A percentile compares a stretch with the other conserved stretches of the same genome.
phyloP scores from a whole-genome alignment of 768 basidiomycete genomes.

The Collybia mongolica region DNA sequence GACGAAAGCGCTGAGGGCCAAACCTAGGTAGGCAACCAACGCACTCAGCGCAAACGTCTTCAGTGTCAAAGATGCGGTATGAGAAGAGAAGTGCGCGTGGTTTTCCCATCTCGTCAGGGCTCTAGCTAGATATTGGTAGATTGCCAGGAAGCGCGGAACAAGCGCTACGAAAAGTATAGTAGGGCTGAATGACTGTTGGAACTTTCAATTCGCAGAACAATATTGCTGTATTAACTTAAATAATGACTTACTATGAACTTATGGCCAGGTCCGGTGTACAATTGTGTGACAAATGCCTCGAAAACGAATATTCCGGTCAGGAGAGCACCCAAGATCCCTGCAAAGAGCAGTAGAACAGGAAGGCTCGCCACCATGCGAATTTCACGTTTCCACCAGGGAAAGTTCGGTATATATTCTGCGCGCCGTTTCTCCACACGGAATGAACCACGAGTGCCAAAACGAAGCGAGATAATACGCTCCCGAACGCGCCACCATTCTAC shows the following conservation, averaged over 20 bases:
- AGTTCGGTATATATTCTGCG: constrained; percentile 51
- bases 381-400: constrained; percentile 76
- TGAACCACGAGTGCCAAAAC: constrained; percentile 79
- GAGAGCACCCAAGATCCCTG: constrained; percentile 62
- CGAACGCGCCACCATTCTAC: constrained; percentile 92
- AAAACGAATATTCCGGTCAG: constrained; percentile 83
- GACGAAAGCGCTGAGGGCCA: constrained; percentile 92
- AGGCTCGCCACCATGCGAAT: constrained; percentile 63
- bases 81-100: constrained; percentile 75
- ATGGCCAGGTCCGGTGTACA: constrained; percentile 88
- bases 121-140: constrained; percentile 69
- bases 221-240: too few relatives aligned
- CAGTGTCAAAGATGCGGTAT: constrained; percentile 77
- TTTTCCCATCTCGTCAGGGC: constrained; percentile 89
- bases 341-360: constrained; percentile 75
- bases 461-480: constrained; percentile 79
- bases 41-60: constrained; percentile 90
- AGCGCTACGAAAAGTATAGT: constrained; percentile 80
- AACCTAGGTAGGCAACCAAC: constrained; percentile 87
- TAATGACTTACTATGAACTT: constrained; percentile 63
- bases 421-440: constrained; percentile 75
- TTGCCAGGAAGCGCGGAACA: constrained; percentile 74
- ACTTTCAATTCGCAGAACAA: neutral
- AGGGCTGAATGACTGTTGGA: constrained; percentile 66
- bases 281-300: constrained; percentile 85